Evolutionary conservation across 208 protist species (phyloP).

Genomic region (Trypanosoma lewisi): DNA sequence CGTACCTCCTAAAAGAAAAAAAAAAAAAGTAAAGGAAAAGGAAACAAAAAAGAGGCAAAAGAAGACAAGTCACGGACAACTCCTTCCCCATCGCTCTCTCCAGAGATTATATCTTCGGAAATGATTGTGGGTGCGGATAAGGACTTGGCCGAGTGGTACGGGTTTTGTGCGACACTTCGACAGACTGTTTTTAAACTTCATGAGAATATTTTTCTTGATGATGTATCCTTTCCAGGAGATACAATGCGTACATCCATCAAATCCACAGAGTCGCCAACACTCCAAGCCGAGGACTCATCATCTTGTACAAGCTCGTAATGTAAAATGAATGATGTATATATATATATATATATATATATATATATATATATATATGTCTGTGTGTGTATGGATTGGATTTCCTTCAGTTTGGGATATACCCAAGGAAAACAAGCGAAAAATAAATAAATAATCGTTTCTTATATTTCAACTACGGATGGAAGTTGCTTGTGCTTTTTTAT

Average conservation of each 20-base stretch:
- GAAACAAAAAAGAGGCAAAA: neutral
- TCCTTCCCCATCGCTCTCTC: neutral
- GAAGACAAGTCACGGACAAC: neutral
- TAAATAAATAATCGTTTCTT: constrained; percentile 6
- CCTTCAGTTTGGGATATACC: neutral
- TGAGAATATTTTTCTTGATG: constrained; percentile 39
- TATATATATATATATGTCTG: neutral
- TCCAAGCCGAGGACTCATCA: neutral
- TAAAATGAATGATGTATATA: neutral
- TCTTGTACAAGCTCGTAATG: neutral
- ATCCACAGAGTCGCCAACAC: neutral
- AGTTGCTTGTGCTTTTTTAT: constrained; percentile 8
- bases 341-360: constrained; percentile 1
- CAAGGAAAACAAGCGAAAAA: neutral
- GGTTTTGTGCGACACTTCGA: constrained; percentile 49
- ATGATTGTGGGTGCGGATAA: constrained; percentile 36
- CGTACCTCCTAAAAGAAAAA: neutral
- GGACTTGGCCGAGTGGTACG: constrained; percentile 72
- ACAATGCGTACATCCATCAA: neutral
- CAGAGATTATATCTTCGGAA: constrained; percentile 18
- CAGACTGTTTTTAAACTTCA: constrained; percentile 30
- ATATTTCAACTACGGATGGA: neutral
- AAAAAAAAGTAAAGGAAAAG: neutral
- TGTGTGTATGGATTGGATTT: neutral
- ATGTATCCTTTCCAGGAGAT: neutral